Base-by-base conservation (phyloP, 768 basidiomycete species). In the Cystofilobasidium macerans region DNA sequence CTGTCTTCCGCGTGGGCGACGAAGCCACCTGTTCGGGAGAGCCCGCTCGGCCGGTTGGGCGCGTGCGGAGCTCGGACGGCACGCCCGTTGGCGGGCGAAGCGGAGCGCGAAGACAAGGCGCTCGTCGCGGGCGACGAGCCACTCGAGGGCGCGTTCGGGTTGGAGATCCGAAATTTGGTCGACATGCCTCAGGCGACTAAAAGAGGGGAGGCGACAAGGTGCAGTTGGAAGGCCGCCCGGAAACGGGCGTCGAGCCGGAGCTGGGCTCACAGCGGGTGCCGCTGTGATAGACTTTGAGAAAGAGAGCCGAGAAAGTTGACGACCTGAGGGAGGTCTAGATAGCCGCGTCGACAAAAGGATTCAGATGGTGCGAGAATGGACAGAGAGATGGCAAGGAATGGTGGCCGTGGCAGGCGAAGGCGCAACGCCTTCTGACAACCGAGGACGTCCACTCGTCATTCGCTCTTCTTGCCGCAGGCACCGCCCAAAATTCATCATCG, bases 31-130 rank as follows among this genome's bases (percentile, higher is more conserved):
- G 38, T 53, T 28, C 62, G 28, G 24, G 67, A 61, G 2, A 68
- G 53, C 11, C 61, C 61, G 48, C 47, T 51, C 16, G 67, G 61
- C 30, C 67, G 38, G 16, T 26, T 43, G 7, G 67, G 67, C 11
- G 42, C 61, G 38, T 68, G 61, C 35, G 67, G 67, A 6, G 59
- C 57, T 40, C 42, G 58, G 56, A 59, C 63, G 20, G 54, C 43
- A 56, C 60, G n/a, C 32, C 40, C 47, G 30, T 33, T 28, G 32
- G 64, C 30, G 43, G 57, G 43, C 32, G 58, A 40, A 16, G n/a
- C 35, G 20, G 58, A 40, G 26, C 38, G 40, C 1, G 30, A 60
- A 3, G 26, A 26, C 32, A n/a, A n/a, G n/a, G n/a, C n/a, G n/a
- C n/a, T n/a, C n/a, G n/a, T n/a, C n/a, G n/a, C n/a, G n/a, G 33